Evolutionary conservation across 768 basidiomycete genomes (phyloP), one percentile per base, ranked within the genome.

Genomic region (Pleurotus salmoneostramineus): DNA sequence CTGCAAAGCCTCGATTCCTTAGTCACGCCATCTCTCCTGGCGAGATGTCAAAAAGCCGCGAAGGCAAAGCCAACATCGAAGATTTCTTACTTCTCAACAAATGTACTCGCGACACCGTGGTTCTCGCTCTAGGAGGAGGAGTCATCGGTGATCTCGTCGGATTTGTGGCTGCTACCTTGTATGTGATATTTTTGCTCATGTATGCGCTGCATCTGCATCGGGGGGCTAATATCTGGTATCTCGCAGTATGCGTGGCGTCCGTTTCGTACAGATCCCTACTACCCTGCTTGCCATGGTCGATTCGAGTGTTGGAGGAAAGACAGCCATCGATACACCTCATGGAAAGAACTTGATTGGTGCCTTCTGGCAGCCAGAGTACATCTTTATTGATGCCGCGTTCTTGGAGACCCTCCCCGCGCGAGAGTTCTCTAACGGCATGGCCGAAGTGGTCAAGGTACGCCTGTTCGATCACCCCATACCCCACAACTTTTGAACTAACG

Each of bases 371-470:
- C 97, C 97, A 0, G 85, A 91, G 65, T 98, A 89, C 77, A 89
- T 98, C 68, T 99, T 99, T 74, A 96, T 98, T 63, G 97, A 99
- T 69, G 89, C 92, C 27, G 90, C 95, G 1, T 96, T 97, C 79
- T 83, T 99, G 57, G 93, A 95, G 66, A 95, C 93, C 1, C 85
- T 99, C 2, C 95, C 95, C 0, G 72, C 85, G 34, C 81, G 96
- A 56, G 97, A 98, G 70, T 93, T 98, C 61, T 91, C 93, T n/a
- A 98, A 98, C 66, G 96, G 97, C 37, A 96, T 99, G 90, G 96
- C 97, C 0, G 96, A 99, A 71, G 89, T 98, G 3, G 87, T 98
- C 68, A 99, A 99, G 84, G 95, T 93, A 57, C 59, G 78, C 70
- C 40, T 37, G 43, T 43, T 27, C 21, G 21, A 27, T 27, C 21